phyloP scores from a whole-genome alignment of 1,139 yeast species.

The Debaryomyces sp. region DNA sequence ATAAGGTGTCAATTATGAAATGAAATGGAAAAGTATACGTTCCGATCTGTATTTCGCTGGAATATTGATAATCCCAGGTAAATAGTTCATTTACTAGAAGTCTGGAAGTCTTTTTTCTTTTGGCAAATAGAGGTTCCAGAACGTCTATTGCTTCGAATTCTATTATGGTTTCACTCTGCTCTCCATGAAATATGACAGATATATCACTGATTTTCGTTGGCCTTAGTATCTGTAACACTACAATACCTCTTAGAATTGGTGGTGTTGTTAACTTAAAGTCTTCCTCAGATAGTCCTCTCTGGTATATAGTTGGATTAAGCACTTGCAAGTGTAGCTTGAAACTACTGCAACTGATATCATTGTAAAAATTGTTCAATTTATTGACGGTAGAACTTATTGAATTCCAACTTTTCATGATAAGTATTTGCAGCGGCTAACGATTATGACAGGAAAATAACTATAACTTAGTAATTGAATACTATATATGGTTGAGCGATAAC shows the following conservation, averaged over 20 bases:
- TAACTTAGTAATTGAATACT: background rate
- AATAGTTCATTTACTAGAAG: conserved; percentile 14
- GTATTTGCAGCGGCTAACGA: background rate
- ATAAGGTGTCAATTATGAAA: conserved; percentile 15
- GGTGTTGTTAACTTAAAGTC: conserved; percentile 10
- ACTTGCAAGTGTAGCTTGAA: conserved; percentile 6
- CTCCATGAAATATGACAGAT: conserved; percentile 12
- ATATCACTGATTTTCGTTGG: conserved; percentile 10
- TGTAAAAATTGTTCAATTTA: background rate
- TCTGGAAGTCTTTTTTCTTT: conserved; percentile 6
- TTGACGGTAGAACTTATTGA: background rate
- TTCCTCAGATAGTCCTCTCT: conserved; percentile 11
- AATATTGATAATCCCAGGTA: conserved; percentile 12
- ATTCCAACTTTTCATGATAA: conserved; percentile 3
- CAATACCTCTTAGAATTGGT: conserved; percentile 12
- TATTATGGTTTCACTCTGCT: conserved; percentile 11
- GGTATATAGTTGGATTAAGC: conserved; percentile 9
- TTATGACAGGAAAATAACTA: background rate
- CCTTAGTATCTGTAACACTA: conserved; percentile 10
- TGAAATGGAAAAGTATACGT: conserved; percentile 19
- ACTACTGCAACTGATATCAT: background rate
- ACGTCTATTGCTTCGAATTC: background rate
- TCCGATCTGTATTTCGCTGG: conserved; percentile 12
- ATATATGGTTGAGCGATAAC: background rate
- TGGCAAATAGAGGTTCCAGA: background rate